Conservation (phyloP, 1,284 basidiomycete genomes). For the Pseudozyma flocculosa region DNA sequence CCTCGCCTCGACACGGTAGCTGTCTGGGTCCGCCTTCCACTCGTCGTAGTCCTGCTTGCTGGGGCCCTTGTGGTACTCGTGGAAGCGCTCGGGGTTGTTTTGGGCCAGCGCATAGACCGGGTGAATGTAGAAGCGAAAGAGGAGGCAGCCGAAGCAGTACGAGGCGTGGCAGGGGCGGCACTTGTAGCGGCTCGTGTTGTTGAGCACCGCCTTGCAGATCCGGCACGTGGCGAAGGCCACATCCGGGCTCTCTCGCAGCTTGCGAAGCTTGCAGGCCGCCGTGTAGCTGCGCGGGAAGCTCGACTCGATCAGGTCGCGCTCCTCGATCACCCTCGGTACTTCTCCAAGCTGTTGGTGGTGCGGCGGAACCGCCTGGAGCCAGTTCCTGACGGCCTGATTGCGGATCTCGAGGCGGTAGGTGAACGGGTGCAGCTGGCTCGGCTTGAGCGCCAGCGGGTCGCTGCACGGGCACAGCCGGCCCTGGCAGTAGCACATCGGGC, state of each 20-base stretch:
- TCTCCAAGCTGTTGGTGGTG: conserved; percentile 2
- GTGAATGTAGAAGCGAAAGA: conserved; percentile 26
- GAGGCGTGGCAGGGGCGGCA: conserved; percentile 27
- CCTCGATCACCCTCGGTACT: not conserved
- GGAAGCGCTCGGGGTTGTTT: conserved; percentile 13
- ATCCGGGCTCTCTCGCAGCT: conserved; percentile 8
- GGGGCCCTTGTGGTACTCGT: conserved; percentile 14
- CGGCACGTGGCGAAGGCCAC: conserved; percentile 11
- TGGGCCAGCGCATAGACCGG: conserved; percentile 29
- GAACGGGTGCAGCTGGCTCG: conserved; percentile 22
- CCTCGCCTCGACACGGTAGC: conserved; percentile 13
- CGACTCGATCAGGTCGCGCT: conserved; percentile 9
- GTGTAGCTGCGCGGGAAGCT: conserved; percentile 24
- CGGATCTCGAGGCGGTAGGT: conserved; percentile 21
- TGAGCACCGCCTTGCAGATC: conserved; percentile 20
- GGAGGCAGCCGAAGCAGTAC: conserved; percentile 29
- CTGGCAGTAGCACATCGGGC: conserved; percentile 28
- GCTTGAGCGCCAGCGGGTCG: conserved; percentile 10
- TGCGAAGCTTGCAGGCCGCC: conserved; percentile 26
- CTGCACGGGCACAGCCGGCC: conserved; percentile 23
- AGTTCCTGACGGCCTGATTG: conserved; percentile 8
- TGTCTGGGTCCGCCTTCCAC: conserved; percentile 24
- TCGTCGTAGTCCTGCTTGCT: conserved; percentile 31
- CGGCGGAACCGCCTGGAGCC: too few relatives aligned
- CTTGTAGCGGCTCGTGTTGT: conserved; percentile 17